Evolutionary conservation across 306 rosid species (phyloP), one percentile per base, ranked within the genome.

Genomic region (Cucumis melo): DNA sequence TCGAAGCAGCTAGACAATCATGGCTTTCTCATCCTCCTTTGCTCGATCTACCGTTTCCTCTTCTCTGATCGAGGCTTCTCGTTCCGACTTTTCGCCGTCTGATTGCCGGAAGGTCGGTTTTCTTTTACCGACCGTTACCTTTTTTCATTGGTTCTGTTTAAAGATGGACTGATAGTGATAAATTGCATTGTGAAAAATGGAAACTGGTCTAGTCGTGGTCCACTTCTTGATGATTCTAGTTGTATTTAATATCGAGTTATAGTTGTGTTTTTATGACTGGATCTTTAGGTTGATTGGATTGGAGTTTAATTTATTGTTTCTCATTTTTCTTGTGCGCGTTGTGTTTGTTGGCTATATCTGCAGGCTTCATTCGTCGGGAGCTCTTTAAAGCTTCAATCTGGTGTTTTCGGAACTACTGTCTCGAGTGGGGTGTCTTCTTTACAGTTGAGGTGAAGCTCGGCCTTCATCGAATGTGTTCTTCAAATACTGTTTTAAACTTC

Each of bases 1-100:
- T 27, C 44, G 51, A 38, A 76, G 32, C 20, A 46, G 4, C 53
- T 81, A 23, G 23, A 23, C 85, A 75, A 41, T 83, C 80, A 94
- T 94, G 98, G 96, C 93, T 42, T 85, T 84, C 57, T 87, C 96
- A 24, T 87, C 91, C 29, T 73, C 90, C 12, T 83, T 91, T 65
- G 64, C 27, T 39, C 81, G 98, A 91, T 94, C 97, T 78, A 66
- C 89, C 1, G 15, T 74, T 51, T 29, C 86, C 42, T 39, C 87
- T 81, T 60, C 96, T 38, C 21, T 79, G 8, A 39, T 83, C 65
- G 85, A 87, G 71, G 82, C 87, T 23, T 74, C 90, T 12, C 84
- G 84, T 14, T n/a, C 87, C 46, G 84, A 80, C 54, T 77, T 78
- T 51, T 77, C 80, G 34, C 65, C 80, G 13, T 39, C 65, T 8